Percentiles rank a stretch among this genome's conserved stretches.
These are phyloP conservation scores for Ceratocystis cubensis DNA, from an alignment of 2,329 filamentous ascomycete species.

Conservation along the genomic window DNA sequence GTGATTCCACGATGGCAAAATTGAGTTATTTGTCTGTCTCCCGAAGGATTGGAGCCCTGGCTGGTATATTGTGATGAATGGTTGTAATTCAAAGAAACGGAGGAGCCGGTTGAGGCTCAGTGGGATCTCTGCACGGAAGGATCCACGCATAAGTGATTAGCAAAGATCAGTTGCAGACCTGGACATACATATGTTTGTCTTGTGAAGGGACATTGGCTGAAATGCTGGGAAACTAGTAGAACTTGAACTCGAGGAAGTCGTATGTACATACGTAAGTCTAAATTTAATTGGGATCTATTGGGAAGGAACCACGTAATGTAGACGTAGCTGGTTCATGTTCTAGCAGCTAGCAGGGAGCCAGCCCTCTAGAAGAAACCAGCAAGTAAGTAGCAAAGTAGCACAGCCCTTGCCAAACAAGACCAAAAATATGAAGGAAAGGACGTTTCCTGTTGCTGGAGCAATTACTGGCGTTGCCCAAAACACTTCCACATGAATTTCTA, in stretches of 20 bases:
- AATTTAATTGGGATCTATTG: not conserved
- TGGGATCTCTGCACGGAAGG: not conserved
- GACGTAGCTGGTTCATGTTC: not conserved
- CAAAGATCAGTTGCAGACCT: not conserved
- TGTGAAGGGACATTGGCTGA: not conserved
- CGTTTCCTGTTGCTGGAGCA: not conserved
- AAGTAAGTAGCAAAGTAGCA: not conserved
- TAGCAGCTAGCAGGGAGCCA: not conserved
- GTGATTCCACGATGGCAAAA: not conserved
- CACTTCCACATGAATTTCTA: not conserved
- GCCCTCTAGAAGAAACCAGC: not conserved
- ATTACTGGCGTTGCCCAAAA: not conserved
- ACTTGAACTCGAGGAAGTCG: too few relatives aligned
- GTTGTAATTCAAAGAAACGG: too few relatives aligned
- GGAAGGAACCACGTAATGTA: not conserved
- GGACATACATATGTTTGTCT: not conserved
- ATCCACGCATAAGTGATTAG: not conserved
- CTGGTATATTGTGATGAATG: too few relatives aligned
- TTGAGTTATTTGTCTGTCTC: not conserved
- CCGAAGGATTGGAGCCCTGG: not conserved
- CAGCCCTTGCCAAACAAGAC: not conserved
- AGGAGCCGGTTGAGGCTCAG: not conserved
- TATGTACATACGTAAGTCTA: not conserved
- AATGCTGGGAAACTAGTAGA: too few relatives aligned
- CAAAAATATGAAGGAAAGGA: not conserved